Evolutionary conservation across 2,329 filamentous ascomycete genomes (phyloP), one percentile per base, ranked within the genome.

Genomic region (Penicillium sclerotigenum): DNA sequence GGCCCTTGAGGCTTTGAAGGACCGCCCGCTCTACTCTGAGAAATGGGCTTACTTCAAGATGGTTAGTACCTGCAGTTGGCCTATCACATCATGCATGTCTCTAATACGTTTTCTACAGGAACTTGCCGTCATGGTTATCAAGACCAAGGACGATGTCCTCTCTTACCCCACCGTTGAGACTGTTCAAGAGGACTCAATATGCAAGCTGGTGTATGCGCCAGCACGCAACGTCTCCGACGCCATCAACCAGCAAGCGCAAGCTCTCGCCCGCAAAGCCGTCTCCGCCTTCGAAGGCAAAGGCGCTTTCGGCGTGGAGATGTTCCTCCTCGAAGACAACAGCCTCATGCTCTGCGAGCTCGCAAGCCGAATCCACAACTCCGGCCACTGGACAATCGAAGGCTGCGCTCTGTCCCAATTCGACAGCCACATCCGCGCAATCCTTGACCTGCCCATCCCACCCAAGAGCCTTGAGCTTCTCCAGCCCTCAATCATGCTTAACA

Each of bases 271-370:
- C 64, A 85, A 88, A 56, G 92, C 94, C 11, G 86, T 97, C 22
- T 82, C 83, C 40, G 87, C 85, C 49, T 88, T 99, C 52, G 86
- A 87, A 78, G 94, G 94, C 49, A 88, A 94, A 59, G 94, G 94
- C 61, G 90, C 96, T 31, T 99, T 97, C 73, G 94, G 93, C 0
- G 93, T 97, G 0, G 94, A 99, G 76, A 90, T 97, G 86, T 99
- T 99, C 75, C 76, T 97, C 4, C 82, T 92, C 11, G 77, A 86
- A 47, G 85, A 94, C 65, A 85, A 85, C 77, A 77, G 72, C 56
- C 80, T 96, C 1, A 76, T 95, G 56, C 82, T 97, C 65, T 96
- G 96, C 73, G 91, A 96, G 75, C 88, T 95, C 60, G 90, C 90
- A 0, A 90, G 90, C 13, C 82, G 90, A 37, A 83, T 85, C 48